Conservation (phyloP, 2,329 filamentous ascomycete species). For the Ascochyta pisi region DNA sequence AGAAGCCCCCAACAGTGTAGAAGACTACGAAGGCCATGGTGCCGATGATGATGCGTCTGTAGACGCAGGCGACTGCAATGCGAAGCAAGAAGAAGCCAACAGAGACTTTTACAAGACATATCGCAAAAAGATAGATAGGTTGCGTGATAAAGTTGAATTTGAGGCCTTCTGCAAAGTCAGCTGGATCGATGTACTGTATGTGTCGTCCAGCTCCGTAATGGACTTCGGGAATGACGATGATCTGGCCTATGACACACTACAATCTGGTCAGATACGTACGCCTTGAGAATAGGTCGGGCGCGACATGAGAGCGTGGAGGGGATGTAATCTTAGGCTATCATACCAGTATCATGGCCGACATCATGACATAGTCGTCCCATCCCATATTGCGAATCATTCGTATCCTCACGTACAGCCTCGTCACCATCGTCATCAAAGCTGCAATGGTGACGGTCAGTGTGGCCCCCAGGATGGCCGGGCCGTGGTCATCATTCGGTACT, state of each 20-base stretch:
- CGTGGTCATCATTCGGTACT: slow-evolving; percentile 44
- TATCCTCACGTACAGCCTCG: slow-evolving; percentile 58
- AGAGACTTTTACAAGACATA: slow-evolving; percentile 58
- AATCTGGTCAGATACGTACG: slow-evolving; percentile 5
- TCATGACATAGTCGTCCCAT: slow-evolving; percentile 58
- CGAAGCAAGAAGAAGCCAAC: slow-evolving; percentile 58
- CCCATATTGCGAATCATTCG: slow-evolving; percentile 59
- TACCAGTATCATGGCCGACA: slow-evolving; percentile 49
- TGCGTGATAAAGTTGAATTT: slow-evolving; percentile 59
- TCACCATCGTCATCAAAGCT: slow-evolving; percentile 50
- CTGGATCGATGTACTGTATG: slow-evolving; percentile 50
- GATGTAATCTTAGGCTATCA: neutral
- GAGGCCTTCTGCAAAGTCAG: slow-evolving; percentile 47
- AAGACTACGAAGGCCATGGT: slow-evolving; percentile 56
- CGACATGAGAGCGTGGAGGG: neutral
- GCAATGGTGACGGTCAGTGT: slow-evolving; percentile 51
- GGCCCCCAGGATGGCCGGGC: slow-evolving; percentile 50
- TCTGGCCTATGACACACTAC: slow-evolving; percentile 50
- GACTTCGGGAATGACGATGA: slow-evolving; percentile 52
- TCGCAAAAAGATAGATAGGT: slow-evolving; percentile 55
- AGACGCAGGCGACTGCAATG: slow-evolving; percentile 50
- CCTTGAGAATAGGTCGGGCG: neutral
- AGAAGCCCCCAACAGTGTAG: slow-evolving; percentile 55
- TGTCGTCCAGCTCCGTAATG: slow-evolving; percentile 57
- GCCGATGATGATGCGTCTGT: slow-evolving; percentile 52